Evolutionary conservation across 2,329 filamentous ascomycete species (phyloP).

Genomic region (Lasiodiplodia citricola): DNA sequence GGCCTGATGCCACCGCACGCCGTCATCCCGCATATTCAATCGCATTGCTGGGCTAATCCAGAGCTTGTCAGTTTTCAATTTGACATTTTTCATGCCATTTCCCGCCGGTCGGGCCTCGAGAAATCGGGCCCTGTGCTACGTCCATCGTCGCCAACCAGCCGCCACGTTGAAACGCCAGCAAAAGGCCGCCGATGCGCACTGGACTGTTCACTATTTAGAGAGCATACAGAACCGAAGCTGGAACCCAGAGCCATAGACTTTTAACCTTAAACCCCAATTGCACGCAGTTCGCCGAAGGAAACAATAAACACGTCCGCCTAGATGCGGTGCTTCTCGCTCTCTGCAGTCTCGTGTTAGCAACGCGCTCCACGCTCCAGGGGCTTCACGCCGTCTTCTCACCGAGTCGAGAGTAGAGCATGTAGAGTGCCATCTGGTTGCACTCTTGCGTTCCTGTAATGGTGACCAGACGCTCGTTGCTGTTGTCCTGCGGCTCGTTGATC

Average conservation of each 20-base stretch:
- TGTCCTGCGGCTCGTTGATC: conserved; percentile 99
- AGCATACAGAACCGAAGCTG: conserved; percentile 23
- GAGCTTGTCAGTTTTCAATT: conserved; percentile 14
- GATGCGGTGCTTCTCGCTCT: conserved; percentile 34
- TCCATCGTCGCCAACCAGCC: conserved; percentile 4
- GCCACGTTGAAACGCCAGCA: conserved; percentile 21
- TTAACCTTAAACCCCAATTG: conserved; percentile 22
- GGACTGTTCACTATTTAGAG: conserved; percentile 11
- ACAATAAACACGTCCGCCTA: conserved; percentile 20
- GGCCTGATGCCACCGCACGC: conserved; percentile 6
- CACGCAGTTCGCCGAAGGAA: conserved; percentile 25
- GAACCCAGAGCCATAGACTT: conserved; percentile 24
- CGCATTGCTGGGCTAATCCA: conserved; percentile 21
- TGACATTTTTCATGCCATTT: conserved; percentile 10
- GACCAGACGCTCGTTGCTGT: conserved; percentile 96
- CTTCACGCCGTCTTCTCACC: conserved; percentile 60
- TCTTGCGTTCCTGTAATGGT: conserved; percentile 98
- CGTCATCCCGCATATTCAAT: conserved; percentile 20
- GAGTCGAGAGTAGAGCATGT: conserved; percentile 97
- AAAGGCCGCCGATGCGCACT: conserved; percentile 21
- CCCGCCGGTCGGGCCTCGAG: conserved; percentile 2
- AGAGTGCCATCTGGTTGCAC: conserved; percentile 99
- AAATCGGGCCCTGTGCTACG: background rate
- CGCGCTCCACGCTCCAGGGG: background rate
- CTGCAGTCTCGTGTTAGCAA: conserved; percentile 26